Percentiles rank a stretch among this genome's conserved stretches.
These are phyloP conservation scores for Talaromyces sp. DNA, from an alignment of 2,329 filamentous ascomycete species.

Conservation along the genomic window DNA sequence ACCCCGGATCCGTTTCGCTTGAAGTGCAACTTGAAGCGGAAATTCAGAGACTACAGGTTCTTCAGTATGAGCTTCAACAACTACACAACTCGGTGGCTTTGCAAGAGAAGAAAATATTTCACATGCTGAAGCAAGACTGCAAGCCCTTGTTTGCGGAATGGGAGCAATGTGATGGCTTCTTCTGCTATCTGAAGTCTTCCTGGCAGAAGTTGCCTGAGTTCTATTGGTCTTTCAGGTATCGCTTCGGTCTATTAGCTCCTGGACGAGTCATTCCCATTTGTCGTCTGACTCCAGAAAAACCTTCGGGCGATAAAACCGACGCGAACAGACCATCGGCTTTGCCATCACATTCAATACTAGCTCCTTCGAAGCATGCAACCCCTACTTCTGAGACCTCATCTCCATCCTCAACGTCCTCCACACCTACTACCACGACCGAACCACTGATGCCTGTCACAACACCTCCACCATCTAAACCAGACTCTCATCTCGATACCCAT, in stretches of 20 bases:
- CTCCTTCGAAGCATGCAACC: not conserved
- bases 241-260: constrained; percentile 26
- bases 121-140: constrained; percentile 30
- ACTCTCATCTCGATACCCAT: not conserved
- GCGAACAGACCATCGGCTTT: not conserved
- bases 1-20: constrained; percentile 4
- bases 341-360: not conserved
- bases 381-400: not conserved
- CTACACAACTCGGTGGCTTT: constrained; percentile 26
- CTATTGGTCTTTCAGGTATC: constrained; percentile 27
- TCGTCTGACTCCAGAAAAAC: not conserved
- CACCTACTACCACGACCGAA: not conserved
- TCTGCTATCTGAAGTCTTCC: constrained; percentile 30
- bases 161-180: constrained; percentile 26
- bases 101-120: constrained; percentile 28
- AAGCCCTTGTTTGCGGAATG: constrained; percentile 23
- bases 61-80: constrained; percentile 26
- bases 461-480: not conserved
- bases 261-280: constrained; percentile 15
- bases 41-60: constrained; percentile 25
- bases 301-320: not conserved
- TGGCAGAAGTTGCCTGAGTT: constrained; percentile 29
- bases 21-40: constrained; percentile 23
- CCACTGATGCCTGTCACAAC: not conserved
- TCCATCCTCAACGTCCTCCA: not conserved